phyloP scores from a whole-genome alignment of 441 rosid species.

The Gossypium trilobum region DNA sequence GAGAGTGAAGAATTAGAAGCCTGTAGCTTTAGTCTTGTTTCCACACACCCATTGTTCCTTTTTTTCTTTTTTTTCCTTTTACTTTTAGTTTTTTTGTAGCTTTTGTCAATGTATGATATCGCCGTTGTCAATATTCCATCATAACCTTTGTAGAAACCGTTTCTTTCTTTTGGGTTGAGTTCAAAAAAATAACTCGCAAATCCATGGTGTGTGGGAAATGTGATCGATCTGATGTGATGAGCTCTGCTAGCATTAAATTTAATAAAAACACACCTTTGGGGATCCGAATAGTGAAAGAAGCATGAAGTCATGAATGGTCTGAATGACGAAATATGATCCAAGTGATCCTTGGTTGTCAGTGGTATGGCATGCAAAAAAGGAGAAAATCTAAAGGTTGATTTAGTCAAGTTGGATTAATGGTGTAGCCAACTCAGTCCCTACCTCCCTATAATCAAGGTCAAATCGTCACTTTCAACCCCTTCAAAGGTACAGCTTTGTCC shows the following conservation, averaged over 20 bases:
- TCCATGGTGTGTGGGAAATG: neutral
- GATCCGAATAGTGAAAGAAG: too few relatives aligned
- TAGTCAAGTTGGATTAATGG: slow-evolving; percentile 2
- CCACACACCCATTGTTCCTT: neutral
- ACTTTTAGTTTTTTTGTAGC: neutral
- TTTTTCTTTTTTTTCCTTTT: neutral
- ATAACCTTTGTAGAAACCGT: slow-evolving; percentile 10
- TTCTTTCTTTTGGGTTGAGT: neutral
- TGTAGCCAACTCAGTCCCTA: neutral
- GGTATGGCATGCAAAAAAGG: slow-evolving; percentile 19
- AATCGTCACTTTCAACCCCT: slow-evolving; percentile 24
- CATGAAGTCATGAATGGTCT: too few relatives aligned
- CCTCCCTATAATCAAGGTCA: slow-evolving; percentile 11
- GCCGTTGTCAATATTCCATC: slow-evolving; percentile 12
- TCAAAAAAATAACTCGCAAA: neutral
- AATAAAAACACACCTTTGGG: too few relatives aligned
- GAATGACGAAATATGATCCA: neutral
- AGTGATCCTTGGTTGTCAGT: too few relatives aligned
- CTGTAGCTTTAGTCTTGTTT: slow-evolving; percentile 34
- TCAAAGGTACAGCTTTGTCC: slow-evolving; percentile 27
- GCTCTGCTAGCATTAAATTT: too few relatives aligned
- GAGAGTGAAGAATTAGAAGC: slow-evolving; percentile 17
- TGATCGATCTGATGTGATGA: neutral
- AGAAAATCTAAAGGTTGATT: slow-evolving; percentile 19
- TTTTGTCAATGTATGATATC: slow-evolving; percentile 18